Evolutionary conservation across 129 eudicot species (phyloP).

Genomic region (Centella asiatica): DNA sequence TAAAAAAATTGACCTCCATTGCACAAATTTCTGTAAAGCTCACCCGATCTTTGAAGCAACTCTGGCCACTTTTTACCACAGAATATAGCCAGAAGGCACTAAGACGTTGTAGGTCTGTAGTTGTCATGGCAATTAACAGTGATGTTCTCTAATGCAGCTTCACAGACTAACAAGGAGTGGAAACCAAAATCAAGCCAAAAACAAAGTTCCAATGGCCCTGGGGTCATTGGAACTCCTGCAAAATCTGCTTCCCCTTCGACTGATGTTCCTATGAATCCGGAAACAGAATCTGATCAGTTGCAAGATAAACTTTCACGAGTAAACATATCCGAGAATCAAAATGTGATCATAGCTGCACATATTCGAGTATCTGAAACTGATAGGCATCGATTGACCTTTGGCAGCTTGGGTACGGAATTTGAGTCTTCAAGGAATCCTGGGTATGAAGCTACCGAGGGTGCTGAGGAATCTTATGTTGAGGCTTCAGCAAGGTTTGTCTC

Average conservation of each 20-base stretch:
- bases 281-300: slow-evolving; percentile 30
- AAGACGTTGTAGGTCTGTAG: no score
- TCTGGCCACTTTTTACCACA: no score
- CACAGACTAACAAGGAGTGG: slow-evolving; percentile 89
- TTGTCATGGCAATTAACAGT: no score
- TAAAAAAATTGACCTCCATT: no score
- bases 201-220: slow-evolving; percentile 39
- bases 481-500: slow-evolving; percentile 60
- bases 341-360: slow-evolving; percentile 85
- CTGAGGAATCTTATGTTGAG: slow-evolving; percentile 30
- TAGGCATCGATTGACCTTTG: slow-evolving; percentile 64
- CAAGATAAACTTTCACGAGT: slow-evolving; percentile 38
- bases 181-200: slow-evolving; percentile 74
- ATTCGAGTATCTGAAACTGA: slow-evolving; percentile 82
- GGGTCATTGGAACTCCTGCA: slow-evolving; percentile 59
- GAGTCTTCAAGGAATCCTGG: slow-evolving; percentile 30
- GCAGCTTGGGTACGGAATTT: slow-evolving; percentile 57
- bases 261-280: slow-evolving; percentile 32
- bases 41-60: no score
- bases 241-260: slow-evolving; percentile 41
- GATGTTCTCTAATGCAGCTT: slow-evolving; percentile 32
- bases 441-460: slow-evolving; percentile 26
- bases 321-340: slow-evolving; percentile 44
- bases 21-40: no score
- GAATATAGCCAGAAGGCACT: no score